Percentiles rank a stretch among this genome's conserved stretches.
Conservation (phyloP, 2,329 filamentous ascomycete genomes). For the Cordyceps cicadae region DNA sequence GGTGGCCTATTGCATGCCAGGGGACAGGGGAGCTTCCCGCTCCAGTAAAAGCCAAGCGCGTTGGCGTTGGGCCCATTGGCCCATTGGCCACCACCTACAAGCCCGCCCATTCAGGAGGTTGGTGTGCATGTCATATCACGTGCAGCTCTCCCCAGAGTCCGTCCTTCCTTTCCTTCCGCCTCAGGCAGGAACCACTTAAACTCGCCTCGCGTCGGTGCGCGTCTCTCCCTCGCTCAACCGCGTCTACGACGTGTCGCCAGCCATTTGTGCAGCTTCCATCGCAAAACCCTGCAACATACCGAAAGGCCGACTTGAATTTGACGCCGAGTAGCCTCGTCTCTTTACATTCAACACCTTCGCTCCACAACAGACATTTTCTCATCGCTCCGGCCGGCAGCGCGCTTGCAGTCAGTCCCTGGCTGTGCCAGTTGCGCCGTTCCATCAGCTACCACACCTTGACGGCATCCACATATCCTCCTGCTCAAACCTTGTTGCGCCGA, state of each 20-base stretch:
- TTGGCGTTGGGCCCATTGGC: constrained; percentile 17
- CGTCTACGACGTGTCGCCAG: constrained; percentile 30
- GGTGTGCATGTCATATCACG: constrained; percentile 22
- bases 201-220: constrained; percentile 30
- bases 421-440: not conserved
- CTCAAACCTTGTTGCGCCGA: constrained; percentile 11
- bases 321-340: not conserved
- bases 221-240: constrained; percentile 26
- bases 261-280: constrained; percentile 21
- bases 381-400: not conserved
- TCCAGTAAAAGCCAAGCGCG: constrained; percentile 12
- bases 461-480: not conserved
- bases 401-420: not conserved
- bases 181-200: constrained; percentile 30
- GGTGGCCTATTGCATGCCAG: constrained; percentile 7
- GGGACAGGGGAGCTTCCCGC: constrained; percentile 9
- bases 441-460: not conserved
- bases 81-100: constrained; percentile 16
- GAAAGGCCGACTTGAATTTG: not conserved
- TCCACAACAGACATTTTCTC: not conserved
- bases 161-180: constrained; percentile 15
- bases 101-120: constrained; percentile 17
- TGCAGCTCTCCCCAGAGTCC: constrained; percentile 16
- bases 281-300: constrained; percentile 14
- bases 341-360: not conserved